A percentile compares a stretch with the other conserved stretches of the same genome.
Evolutionary conservation across 257 asterid species (phyloP).

Genomic region (Catharanthus roseus): DNA sequence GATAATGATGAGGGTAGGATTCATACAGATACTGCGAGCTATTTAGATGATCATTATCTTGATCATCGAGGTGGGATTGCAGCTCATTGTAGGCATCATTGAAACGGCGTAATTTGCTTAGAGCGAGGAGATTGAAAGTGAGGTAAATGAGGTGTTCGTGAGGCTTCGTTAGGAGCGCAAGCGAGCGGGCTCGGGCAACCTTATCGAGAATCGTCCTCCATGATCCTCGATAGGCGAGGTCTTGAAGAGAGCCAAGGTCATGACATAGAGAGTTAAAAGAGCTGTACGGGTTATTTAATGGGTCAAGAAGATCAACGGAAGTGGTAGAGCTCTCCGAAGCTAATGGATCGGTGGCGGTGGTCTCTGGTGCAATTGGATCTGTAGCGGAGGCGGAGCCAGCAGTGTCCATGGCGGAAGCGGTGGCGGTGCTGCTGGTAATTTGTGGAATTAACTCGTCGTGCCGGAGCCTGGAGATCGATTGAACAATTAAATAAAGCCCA

Average conservation of each 20-base stretch:
- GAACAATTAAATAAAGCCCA: neutral
- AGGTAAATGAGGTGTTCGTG: constrained; percentile 86
- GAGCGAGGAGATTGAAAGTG: constrained; percentile 75
- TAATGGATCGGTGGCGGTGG: constrained; percentile 12
- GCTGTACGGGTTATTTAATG: constrained; percentile 48
- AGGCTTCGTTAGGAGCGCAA: constrained; percentile 66
- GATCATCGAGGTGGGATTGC: constrained; percentile 47
- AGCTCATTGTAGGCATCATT: constrained; percentile 71
- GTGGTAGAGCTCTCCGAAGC: constrained; percentile 17
- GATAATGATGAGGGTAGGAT: constrained; percentile 70
- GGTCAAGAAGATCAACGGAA: constrained; percentile 31
- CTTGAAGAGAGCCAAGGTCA: constrained; percentile 68
- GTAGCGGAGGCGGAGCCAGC: neutral
- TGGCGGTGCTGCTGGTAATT: neutral
- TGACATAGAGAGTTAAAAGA: constrained; percentile 73
- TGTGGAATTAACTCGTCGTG: neutral
- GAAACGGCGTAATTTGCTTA: constrained; percentile 83
- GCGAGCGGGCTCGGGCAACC: constrained; percentile 83
- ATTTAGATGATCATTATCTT: constrained; percentile 35
- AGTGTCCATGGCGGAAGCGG: constrained; percentile 17
- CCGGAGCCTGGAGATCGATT: neutral
- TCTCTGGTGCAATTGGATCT: constrained; percentile 8
- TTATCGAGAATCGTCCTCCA: constrained; percentile 89
- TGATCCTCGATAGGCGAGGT: constrained; percentile 89
- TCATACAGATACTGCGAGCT: constrained; percentile 52